phyloP scores from a whole-genome alignment of 1,139 yeast genomes.

The Williopsis jadinii region DNA sequence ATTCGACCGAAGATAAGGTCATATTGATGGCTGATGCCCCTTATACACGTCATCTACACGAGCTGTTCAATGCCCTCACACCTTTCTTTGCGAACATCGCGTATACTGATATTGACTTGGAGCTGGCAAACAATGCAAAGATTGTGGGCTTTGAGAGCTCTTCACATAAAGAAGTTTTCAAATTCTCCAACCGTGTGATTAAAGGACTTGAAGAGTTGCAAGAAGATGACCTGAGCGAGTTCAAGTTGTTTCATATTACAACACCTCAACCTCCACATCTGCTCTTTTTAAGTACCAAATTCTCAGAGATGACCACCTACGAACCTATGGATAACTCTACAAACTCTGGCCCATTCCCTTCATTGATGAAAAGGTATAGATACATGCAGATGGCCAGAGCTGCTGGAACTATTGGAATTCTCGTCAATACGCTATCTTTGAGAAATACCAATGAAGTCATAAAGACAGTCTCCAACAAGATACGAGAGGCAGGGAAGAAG shows the following conservation, averaged over 20 bases:
- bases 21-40: conserved; percentile 68
- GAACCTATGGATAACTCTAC: conserved; percentile 32
- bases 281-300: conserved; percentile 66
- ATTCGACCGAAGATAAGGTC: conserved; percentile 32
- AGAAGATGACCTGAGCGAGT: conserved; percentile 27
- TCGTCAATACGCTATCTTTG: conserved; percentile 82
- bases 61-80: conserved; percentile 30
- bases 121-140: conserved; percentile 25
- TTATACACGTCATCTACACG: conserved; percentile 36
- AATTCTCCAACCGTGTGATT: conserved; percentile 10
- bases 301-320: conserved; percentile 43
- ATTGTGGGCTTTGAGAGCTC: conserved; percentile 36
- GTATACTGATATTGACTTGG: conserved; percentile 43
- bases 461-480: conserved; percentile 50
- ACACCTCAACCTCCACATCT: conserved; percentile 74
- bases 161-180: not conserved
- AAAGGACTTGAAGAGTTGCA: conserved; percentile 9
- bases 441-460: conserved; percentile 61
- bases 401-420: conserved; percentile 86
- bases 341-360: conserved; percentile 59
- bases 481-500: conserved; percentile 76
- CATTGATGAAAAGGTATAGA: conserved; percentile 75
- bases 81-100: conserved; percentile 36
- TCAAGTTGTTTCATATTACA: conserved; percentile 61
- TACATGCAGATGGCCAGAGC: conserved; percentile 84